Evolutionary conservation across 495 filamentous ascomycete genomes (phyloP).

Genomic region (Podospora didyma): DNA sequence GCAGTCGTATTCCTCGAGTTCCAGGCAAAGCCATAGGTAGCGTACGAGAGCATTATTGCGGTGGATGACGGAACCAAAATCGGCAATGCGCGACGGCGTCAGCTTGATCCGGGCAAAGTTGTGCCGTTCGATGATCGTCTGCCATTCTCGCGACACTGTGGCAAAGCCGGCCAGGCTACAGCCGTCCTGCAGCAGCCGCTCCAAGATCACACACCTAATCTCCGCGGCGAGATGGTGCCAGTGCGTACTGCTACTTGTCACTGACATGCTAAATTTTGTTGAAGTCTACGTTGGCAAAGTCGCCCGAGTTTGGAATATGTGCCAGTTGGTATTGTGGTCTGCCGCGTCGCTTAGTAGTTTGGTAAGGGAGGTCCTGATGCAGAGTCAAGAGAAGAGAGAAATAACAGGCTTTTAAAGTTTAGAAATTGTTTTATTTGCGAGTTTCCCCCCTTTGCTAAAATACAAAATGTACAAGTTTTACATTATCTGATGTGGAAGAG

Average conservation of each 20-base stretch:
- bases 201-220: conserved; percentile 24
- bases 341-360: neutral
- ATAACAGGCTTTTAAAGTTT: too few species aligned
- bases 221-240: conserved; percentile 20
- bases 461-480: too few species aligned
- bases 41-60: conserved; percentile 32
- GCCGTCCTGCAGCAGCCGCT: conserved; percentile 25
- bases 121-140: conserved; percentile 32
- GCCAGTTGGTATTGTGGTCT: neutral
- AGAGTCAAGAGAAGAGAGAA: too few species aligned
- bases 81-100: conserved; percentile 5
- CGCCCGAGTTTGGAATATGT: neutral
- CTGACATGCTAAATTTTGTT: neutral
- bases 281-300: neutral
- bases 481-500: too few species aligned
- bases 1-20: conserved; percentile 33
- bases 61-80: conserved; percentile 29
- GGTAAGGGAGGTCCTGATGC: too few species aligned
- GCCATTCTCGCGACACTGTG: conserved; percentile 39
- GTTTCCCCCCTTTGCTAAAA: too few species aligned
- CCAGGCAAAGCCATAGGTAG: conserved; percentile 37
- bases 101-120: conserved; percentile 39
- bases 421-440: too few species aligned
- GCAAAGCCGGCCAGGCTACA: conserved; percentile 30
- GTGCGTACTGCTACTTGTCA: neutral